These are phyloP conservation scores for Fusarium udum DNA, from an alignment of 2,329 filamentous ascomycete genomes.

Conservation along the genomic window DNA sequence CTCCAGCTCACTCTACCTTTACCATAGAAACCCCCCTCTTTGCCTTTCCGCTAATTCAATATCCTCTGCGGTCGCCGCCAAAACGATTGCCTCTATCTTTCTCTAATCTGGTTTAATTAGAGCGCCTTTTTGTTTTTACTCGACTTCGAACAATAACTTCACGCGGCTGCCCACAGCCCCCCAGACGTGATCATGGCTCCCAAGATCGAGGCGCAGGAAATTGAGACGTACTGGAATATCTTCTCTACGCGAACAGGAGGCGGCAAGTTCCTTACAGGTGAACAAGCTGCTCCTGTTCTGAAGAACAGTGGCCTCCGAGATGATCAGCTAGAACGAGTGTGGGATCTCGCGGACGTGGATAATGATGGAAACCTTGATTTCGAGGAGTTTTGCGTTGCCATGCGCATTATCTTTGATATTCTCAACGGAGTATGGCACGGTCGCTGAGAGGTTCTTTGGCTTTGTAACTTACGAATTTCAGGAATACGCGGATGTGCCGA, in stretches of 20 bases:
- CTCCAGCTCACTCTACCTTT: slow-evolving; percentile 14
- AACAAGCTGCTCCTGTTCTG: slow-evolving; percentile 69
- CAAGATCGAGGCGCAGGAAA: slow-evolving; percentile 69
- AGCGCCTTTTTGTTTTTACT: not conserved
- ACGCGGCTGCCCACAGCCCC: slow-evolving; percentile 2
- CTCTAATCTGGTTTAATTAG: not conserved
- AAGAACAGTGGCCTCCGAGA: slow-evolving; percentile 72
- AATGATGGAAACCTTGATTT: slow-evolving; percentile 98
- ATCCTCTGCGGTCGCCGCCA: slow-evolving; percentile 23
- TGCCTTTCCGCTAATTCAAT: slow-evolving; percentile 16
- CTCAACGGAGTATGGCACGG: slow-evolving; percentile 79
- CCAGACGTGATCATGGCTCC: slow-evolving; percentile 60
- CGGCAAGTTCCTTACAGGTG: slow-evolving; percentile 67
- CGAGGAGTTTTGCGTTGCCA: slow-evolving; percentile 99
- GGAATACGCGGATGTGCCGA: slow-evolving; percentile 92
- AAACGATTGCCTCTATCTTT: slow-evolving; percentile 19
- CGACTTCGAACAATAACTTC: not conserved
- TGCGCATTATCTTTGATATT: slow-evolving; percentile 97
- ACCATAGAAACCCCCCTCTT: slow-evolving; percentile 12
- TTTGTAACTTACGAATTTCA: slow-evolving; percentile 49
- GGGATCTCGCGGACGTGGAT: slow-evolving; percentile 97
- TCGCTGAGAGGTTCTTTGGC: not conserved
- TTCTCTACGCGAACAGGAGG: slow-evolving; percentile 68
- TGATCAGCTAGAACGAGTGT: slow-evolving; percentile 92
- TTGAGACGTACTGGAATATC: slow-evolving; percentile 74